Conservation (phyloP, 2,329 filamentous ascomycete genomes). For the Huntiella decipiens region DNA sequence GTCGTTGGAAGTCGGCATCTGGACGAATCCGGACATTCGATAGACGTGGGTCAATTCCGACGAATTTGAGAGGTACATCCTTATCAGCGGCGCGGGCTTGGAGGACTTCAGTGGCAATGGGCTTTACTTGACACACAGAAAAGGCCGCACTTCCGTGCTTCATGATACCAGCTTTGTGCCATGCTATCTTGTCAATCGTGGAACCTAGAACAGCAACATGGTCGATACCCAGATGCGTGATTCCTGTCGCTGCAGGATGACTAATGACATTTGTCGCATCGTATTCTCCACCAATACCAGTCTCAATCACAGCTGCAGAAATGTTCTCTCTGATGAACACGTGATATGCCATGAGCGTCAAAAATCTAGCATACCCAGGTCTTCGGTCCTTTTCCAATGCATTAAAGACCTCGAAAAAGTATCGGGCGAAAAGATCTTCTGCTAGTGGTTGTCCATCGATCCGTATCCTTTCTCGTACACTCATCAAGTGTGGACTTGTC, state of each 20-base stretch:
- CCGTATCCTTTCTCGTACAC: conserved; percentile 48
- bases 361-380: conserved; percentile 40
- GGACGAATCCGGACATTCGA: conserved; percentile 28
- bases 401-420: conserved; percentile 53
- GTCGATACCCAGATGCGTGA: conserved; percentile 50
- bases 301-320: conserved; percentile 45
- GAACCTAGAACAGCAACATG: conserved; percentile 44
- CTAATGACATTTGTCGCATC: conserved; percentile 51
- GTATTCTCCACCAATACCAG: conserved; percentile 46
- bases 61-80: conserved; percentile 25
- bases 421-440: conserved; percentile 38
- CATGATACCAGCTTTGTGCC: conserved; percentile 58
- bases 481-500: conserved; percentile 49
- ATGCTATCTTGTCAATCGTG: conserved; percentile 47
- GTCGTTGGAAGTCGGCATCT: conserved; percentile 37
- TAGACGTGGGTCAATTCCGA: conserved; percentile 29
- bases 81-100: conserved; percentile 33
- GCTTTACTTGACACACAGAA: conserved; percentile 30
- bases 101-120: conserved; percentile 27
- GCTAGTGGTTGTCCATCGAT: conserved; percentile 39
- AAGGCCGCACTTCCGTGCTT: conserved; percentile 40
- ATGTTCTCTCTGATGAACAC: conserved; percentile 44
- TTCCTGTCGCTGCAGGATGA: conserved; percentile 36
- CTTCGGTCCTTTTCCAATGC: conserved; percentile 23
- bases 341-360: conserved; percentile 49